Evolutionary conservation across 2,329 filamentous ascomycete genomes (phyloP).

Genomic region (Tolypocladium tropicale): DNA sequence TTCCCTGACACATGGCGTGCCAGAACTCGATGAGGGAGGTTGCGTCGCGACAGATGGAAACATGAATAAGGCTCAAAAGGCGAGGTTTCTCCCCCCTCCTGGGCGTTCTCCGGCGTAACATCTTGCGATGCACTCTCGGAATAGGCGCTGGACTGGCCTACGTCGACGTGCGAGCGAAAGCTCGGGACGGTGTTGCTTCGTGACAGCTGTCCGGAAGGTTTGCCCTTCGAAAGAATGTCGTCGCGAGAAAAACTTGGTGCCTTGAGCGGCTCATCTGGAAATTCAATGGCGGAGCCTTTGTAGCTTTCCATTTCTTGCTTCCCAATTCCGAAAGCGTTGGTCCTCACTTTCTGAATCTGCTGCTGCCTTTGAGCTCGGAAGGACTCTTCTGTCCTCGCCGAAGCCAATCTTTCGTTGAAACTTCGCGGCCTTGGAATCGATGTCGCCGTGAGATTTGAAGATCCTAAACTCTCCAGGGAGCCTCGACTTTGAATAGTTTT

Average conservation of each 20-base stretch:
- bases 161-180: constrained; percentile 8
- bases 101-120: constrained; percentile 8
- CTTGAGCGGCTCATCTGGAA: constrained; percentile 37
- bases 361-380: constrained; percentile 39
- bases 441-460: constrained; percentile 15
- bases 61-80: constrained; percentile 82
- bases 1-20: constrained; percentile 70
- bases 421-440: constrained; percentile 34
- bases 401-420: constrained; percentile 80
- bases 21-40: constrained; percentile 71
- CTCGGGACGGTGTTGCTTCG: constrained; percentile 34
- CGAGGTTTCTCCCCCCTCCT: constrained; percentile 20
- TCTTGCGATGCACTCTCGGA: constrained; percentile 4
- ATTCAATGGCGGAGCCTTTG: constrained; percentile 45
- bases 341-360: constrained; percentile 42
- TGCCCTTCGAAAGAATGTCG: constrained; percentile 39
- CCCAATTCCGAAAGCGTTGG: constrained; percentile 45
- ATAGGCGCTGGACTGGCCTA: constrained; percentile 7
- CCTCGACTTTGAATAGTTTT: constrained; percentile 18
- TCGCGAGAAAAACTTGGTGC: constrained; percentile 51
- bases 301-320: constrained; percentile 49
- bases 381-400: constrained; percentile 49
- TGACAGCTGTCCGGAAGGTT: constrained; percentile 17
- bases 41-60: constrained; percentile 71
- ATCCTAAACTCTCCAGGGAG: constrained; percentile 34